Evolutionary conservation across 371 early-diverging fungal species (phyloP).

Genomic region (Nosema muscidifuracis): DNA sequence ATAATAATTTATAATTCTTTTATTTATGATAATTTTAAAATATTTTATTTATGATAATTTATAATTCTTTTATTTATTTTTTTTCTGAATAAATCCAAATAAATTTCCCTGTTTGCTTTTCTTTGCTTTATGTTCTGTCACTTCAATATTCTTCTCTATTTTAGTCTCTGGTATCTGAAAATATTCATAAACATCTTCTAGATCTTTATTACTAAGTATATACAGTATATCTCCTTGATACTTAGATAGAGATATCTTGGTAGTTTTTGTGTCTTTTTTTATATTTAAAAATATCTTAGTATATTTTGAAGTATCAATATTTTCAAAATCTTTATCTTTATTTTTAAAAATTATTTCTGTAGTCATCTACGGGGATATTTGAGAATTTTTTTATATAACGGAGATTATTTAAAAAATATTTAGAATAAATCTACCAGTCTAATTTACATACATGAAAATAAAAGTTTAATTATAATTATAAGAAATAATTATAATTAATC

Average conservation of each 20-base stretch:
- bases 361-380: neutral
- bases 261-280: neutral
- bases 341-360: neutral
- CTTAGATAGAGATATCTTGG: conserved; percentile 15
- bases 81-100: conserved; percentile 10
- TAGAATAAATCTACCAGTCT: too few relatives aligned
- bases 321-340: neutral
- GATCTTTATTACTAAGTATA: conserved; percentile 11
- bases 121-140: neutral
- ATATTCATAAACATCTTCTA: conserved; percentile 8
- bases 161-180: neutral
- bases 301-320: neutral
- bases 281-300: conserved; percentile 13
- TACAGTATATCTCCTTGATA: conserved; percentile 17
- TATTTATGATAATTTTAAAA: too few relatives aligned
- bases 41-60: neutral
- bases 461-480: too few relatives aligned
- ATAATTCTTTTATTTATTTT: neutral
- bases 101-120: conserved; percentile 5
- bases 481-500: too few relatives aligned
- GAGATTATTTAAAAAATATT: too few relatives aligned
- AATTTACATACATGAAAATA: too few relatives aligned
- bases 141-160: neutral
- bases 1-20: too few relatives aligned
- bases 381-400: too few relatives aligned